Evolutionary conservation across 2,329 filamentous ascomycete genomes (phyloP).

Genomic region (Cercospora sesami): DNA sequence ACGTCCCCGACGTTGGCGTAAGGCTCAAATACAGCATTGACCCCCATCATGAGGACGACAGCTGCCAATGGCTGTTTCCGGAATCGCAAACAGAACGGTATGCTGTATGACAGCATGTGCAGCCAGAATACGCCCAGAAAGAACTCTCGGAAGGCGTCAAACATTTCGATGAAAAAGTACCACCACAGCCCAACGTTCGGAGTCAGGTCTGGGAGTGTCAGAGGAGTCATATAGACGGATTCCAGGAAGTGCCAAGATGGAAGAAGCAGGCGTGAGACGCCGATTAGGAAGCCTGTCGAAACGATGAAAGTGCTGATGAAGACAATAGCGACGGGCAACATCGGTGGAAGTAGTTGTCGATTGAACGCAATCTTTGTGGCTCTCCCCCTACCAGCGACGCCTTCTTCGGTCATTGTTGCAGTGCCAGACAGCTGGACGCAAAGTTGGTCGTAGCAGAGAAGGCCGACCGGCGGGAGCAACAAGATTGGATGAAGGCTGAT

Average conservation of each 20-base stretch:
- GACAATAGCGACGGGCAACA: conserved; percentile 35
- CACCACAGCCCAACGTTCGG: conserved; percentile 97
- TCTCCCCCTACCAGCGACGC: conserved; percentile 9
- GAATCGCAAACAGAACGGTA: conserved; percentile 78
- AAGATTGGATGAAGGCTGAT: conserved; percentile 88
- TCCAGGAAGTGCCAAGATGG: conserved; percentile 83
- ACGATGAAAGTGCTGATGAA: conserved; percentile 60
- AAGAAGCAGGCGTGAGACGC: conserved; percentile 71
- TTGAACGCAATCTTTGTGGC: conserved; percentile 26
- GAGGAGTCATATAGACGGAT: conserved; percentile 89
- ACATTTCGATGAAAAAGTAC: conserved; percentile 99
- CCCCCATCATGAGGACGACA: conserved; percentile 77
- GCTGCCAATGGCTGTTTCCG: conserved; percentile 84
- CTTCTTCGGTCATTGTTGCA: conserved; percentile 12
- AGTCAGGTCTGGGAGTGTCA: conserved; percentile 86
- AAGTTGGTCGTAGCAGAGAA: conserved; percentile 71
- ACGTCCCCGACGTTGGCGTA: conserved; percentile 93
- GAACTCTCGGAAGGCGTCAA: conserved; percentile 95
- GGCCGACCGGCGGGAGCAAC: conserved; percentile 75
- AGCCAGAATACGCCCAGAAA: conserved; percentile 98
- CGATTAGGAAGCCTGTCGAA: conserved; percentile 64
- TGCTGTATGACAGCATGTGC: conserved; percentile 86
- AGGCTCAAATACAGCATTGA: conserved; percentile 94
- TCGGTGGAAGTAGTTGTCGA: conserved; percentile 24
- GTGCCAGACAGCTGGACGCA: conserved; percentile 21